Conservation (phyloP, 352 stramenopile genomes). For the Pythium aphanidermatum region DNA sequence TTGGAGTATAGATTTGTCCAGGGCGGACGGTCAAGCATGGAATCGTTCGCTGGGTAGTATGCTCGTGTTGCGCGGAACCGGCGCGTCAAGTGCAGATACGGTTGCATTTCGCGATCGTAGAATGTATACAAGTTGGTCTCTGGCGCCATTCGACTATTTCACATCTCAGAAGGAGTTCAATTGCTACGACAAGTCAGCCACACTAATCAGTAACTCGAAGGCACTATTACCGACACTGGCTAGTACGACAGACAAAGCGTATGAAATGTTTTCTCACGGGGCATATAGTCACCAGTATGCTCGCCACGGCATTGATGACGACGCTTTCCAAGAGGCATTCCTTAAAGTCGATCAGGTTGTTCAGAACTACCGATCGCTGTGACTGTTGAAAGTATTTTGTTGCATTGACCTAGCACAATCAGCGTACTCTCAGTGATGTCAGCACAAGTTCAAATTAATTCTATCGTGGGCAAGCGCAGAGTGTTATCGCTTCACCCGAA, state of each 20-base stretch:
- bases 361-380: conserved; percentile 43
- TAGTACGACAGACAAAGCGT: conserved; percentile 47
- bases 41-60: conserved; percentile 44
- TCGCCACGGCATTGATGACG: conserved; percentile 40
- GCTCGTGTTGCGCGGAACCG: conserved; percentile 42
- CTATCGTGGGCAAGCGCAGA: too few relatives aligned
- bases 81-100: conserved; percentile 15
- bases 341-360: conserved; percentile 67
- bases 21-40: conserved; percentile 14
- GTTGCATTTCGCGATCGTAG: conserved; percentile 31
- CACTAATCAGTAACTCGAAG: conserved; percentile 56
- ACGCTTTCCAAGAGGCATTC: conserved; percentile 62
- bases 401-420: too few relatives aligned
- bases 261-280: conserved; percentile 58
- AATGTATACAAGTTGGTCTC: conserved; percentile 42
- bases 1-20: conserved; percentile 40
- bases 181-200: conserved; percentile 61
- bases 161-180: conserved; percentile 33
- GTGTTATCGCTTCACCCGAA: too few relatives aligned
- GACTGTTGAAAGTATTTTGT: too few relatives aligned
- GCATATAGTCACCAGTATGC: conserved; percentile 68
- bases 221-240: conserved; percentile 40
- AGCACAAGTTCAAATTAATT: too few relatives aligned
- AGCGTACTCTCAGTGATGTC: too few relatives aligned
- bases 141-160: conserved; percentile 28